Base-by-base conservation (phyloP, 2,329 filamentous ascomycete species). In the Fusarium sp. region DNA sequence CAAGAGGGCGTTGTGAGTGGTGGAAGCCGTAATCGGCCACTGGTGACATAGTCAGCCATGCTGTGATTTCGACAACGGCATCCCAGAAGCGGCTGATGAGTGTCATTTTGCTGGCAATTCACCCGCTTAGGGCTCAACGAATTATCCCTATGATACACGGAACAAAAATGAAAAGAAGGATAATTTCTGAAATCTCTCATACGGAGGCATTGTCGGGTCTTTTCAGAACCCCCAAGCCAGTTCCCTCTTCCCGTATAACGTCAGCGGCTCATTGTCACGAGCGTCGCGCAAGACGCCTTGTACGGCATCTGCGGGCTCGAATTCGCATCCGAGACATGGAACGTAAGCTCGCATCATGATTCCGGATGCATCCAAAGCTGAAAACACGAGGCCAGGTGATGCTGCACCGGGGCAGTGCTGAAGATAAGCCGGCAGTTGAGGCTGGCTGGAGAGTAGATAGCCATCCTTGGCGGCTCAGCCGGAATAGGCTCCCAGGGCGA, bases 41-140 rank as follows among this genome's bases (percentile, higher is more conserved):
- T 9, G 70, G 70, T 18, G 66, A 72, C 62, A 72, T 53, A 15
- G 69, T 70, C 39, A 72, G 53, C 70, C 70, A 72, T 44, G 70
- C 56, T 54, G 63, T 47, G 16, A 72, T n/a, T 28, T 57, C 62
- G 36, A 72, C 62, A 9, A 68, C 61, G 11, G 63, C 41, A 43
- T 72, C 66, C 70, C 70, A 72, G n/a, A 72, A 55, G 6, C 69
- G 63, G 23, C 54, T 48, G 4, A 72, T 43, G 15, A 72, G 66
- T 9, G 66, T 64, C 70, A 72, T 72, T 16, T 18, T 62, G 57
- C n/a, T 30, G 27, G 10, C n/a, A 13, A 41, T 15, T 28, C 11
- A 15, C 11, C 3, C 13, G 11, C 43, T 41, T 8, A 23, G 27
- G 28, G 23, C 8, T 63, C 12, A 39, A 44, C 37, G 34, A 41